phyloP scores from a whole-genome alignment of 768 basidiomycete species.

The Boletus fagicola region DNA sequence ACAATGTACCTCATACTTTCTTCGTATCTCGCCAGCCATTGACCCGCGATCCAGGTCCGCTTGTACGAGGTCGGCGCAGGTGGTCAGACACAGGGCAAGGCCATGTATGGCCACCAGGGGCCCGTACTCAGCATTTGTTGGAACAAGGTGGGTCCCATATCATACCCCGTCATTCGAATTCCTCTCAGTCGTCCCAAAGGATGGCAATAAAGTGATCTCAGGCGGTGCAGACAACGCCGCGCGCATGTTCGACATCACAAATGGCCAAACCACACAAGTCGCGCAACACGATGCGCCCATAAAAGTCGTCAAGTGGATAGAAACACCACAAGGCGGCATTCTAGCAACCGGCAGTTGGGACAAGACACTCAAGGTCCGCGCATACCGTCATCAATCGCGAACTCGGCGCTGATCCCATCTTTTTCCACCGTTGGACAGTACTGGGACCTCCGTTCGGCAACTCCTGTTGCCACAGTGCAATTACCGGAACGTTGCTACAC shows the following conservation, averaged over 20 bases:
- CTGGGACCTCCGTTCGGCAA: slow-evolving; percentile 84
- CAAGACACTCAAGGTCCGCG: slow-evolving; percentile 83
- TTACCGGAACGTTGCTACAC: slow-evolving; percentile 92
- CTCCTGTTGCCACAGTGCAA: slow-evolving; percentile 72
- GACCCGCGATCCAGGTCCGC: slow-evolving; percentile 59
- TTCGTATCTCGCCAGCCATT: not conserved
- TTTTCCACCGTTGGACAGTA: slow-evolving; percentile 53
- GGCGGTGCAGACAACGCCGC: slow-evolving; percentile 94
- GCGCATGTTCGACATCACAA: slow-evolving; percentile 88
- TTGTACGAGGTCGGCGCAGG: slow-evolving; percentile 84
- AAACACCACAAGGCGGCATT: slow-evolving; percentile 70
- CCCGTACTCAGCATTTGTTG: slow-evolving; percentile 88
- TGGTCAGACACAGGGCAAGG: slow-evolving; percentile 84
- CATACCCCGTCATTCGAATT: slow-evolving; percentile 2
- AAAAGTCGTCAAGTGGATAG: slow-evolving; percentile 78
- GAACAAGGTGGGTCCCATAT: slow-evolving; percentile 63
- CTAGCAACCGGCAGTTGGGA: slow-evolving; percentile 97
- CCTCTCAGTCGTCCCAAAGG: slow-evolving; percentile 42
- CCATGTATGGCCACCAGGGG: slow-evolving; percentile 86
- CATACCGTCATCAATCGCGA: not conserved
- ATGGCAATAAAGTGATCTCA: slow-evolving; percentile 87
- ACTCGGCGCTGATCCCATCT: not conserved
- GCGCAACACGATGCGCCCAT: slow-evolving; percentile 91
- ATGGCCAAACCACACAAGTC: slow-evolving; percentile 78
- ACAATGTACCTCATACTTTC: slow-evolving; percentile 53